Evolutionary conservation across 768 basidiomycete genomes (phyloP).

Genomic region (Amanita rubescens): DNA sequence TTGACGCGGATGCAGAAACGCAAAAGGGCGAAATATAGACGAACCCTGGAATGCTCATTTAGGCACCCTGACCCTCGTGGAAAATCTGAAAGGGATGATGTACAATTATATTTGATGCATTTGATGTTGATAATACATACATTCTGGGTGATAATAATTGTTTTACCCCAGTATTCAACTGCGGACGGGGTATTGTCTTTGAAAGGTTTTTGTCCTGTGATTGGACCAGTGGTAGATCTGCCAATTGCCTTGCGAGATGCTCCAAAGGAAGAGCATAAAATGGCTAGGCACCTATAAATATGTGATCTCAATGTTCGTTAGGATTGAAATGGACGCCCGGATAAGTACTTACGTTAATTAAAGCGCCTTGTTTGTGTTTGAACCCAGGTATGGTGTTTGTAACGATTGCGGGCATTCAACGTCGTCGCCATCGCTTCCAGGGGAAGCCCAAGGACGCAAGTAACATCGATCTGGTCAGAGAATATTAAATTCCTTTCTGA

Average conservation of each 20-base stretch:
- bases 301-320: neutral
- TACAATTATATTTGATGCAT: neutral
- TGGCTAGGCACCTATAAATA: neutral
- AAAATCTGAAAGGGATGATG: neutral
- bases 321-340: neutral
- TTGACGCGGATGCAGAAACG: neutral
- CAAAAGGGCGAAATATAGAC: too few species aligned
- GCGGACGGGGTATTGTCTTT: too few species aligned
- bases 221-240: neutral
- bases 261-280: neutral
- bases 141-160: neutral
- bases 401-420: too few species aligned
- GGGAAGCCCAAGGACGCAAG: too few species aligned
- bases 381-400: too few species aligned
- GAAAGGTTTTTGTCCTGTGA: neutral
- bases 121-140: neutral
- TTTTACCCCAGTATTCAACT: too few species aligned
- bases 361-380: neutral
- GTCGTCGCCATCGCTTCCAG: too few species aligned
- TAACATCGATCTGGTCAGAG: too few species aligned
- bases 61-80: neutral
- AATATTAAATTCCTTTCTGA: too few species aligned
- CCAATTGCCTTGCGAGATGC: neutral
- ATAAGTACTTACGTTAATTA: neutral
- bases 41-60: neutral